Evolutionary conservation across 495 filamentous ascomycete species (phyloP).

Genomic region (Chlorociboria aeruginascens): DNA sequence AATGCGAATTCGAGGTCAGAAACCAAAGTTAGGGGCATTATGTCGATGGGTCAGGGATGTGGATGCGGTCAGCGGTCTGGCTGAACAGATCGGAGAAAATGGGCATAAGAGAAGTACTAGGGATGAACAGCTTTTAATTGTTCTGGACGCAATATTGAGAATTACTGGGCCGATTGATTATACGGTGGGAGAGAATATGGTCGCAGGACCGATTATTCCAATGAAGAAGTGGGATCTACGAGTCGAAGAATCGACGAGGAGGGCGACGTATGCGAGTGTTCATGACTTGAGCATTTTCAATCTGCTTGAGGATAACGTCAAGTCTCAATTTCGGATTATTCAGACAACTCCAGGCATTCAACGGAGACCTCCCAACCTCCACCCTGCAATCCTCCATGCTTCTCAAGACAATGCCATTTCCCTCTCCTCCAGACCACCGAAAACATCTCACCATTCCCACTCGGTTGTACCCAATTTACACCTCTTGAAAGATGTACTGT

Average conservation of each 20-base stretch:
- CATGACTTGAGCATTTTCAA: conserved; percentile 24
- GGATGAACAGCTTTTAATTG: conserved; percentile 23
- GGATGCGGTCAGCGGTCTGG: conserved; percentile 32
- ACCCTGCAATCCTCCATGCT: conserved; percentile 32
- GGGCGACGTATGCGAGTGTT: conserved; percentile 23
- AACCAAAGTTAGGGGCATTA: conserved; percentile 33
- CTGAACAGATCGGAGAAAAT: conserved; percentile 14
- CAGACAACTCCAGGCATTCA: conserved; percentile 30
- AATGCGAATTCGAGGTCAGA: conserved; percentile 30
- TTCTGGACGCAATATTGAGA: conserved; percentile 32
- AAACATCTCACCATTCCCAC: conserved; percentile 24
- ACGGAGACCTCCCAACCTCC: conserved; percentile 35
- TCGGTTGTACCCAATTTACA: conserved; percentile 29
- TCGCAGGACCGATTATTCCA: conserved; percentile 19
- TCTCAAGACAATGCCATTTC: conserved; percentile 25
- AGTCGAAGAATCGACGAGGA: conserved; percentile 9
- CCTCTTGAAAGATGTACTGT: conserved; percentile 28
- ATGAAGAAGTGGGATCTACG: conserved; percentile 26
- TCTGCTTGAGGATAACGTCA: conserved; percentile 8
- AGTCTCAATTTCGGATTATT: conserved; percentile 24
- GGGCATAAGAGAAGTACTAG: conserved; percentile 6
- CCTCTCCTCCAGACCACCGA: conserved; percentile 18
- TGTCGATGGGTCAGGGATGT: conserved; percentile 38
- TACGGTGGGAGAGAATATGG: conserved; percentile 7
- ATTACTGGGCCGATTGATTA: conserved; percentile 28